Evolutionary conservation across 257 asterid species (phyloP).

Genomic region (Thymus mandschuricus): DNA sequence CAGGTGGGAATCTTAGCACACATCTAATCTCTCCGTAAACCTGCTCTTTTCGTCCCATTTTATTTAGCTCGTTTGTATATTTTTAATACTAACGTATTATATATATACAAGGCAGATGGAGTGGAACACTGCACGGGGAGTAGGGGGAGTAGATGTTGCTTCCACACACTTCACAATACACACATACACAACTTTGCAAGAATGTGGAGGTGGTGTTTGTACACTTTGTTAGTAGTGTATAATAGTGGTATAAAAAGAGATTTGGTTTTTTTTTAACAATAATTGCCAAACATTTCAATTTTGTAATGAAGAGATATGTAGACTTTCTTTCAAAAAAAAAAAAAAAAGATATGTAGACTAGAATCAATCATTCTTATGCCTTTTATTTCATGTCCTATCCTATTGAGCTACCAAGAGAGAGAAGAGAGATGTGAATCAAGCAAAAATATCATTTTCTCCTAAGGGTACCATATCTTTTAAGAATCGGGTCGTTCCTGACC

Average conservation of each 20-base stretch:
- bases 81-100: too few species aligned
- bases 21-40: not conserved
- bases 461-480: too few species aligned
- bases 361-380: not conserved
- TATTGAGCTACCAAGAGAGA: too few species aligned
- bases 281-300: not conserved
- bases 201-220: not conserved
- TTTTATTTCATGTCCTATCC: too few species aligned
- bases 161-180: not conserved
- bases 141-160: conserved; percentile 1
- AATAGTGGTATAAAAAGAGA: not conserved
- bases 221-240: not conserved
- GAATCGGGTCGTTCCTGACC: too few species aligned
- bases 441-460: too few species aligned
- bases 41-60: too few species aligned
- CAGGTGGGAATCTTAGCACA: conserved; percentile 29
- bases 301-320: not conserved
- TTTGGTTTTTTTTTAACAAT: conserved; percentile 3
- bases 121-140: too few species aligned
- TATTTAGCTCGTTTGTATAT: too few species aligned
- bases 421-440: too few species aligned
- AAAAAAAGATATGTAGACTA: not conserved
- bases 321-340: too few species aligned
- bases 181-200: not conserved
- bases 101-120: too few species aligned